A percentile compares a stretch with the other conserved stretches of the same genome.
Evolutionary conservation across 164 flowering plant species (phyloP).

Genomic region (Annona squamosa): DNA sequence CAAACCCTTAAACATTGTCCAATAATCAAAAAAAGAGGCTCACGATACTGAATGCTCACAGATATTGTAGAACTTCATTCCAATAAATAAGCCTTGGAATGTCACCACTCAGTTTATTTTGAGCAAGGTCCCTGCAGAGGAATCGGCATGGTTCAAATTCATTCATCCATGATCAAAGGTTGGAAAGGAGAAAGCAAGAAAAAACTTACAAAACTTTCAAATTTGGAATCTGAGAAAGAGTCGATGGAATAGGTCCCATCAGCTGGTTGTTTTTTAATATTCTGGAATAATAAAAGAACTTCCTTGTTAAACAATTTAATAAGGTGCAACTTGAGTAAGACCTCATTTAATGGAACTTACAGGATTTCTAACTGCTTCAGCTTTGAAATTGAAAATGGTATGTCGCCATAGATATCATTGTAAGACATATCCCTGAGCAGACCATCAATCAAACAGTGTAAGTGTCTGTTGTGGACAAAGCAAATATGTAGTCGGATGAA

Average conservation of each 20-base stretch:
- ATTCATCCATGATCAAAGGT: neutral
- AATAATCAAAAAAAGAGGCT: neutral
- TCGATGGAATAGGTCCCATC: slow-evolving; percentile 92
- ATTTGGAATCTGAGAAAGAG: slow-evolving; percentile 95
- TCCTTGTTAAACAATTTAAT: neutral
- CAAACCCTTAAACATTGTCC: too few relatives aligned
- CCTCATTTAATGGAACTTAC: slow-evolving; percentile 32
- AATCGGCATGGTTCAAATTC: neutral
- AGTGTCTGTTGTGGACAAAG: neutral
- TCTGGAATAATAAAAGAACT: slow-evolving; percentile 20
- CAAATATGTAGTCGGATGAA: neutral
- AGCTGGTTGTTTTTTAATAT: slow-evolving; percentile 71
- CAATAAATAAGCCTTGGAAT: slow-evolving; percentile 94
- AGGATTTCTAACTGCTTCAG: slow-evolving; percentile 61
- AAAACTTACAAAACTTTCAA: slow-evolving; percentile 70
- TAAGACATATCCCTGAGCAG: slow-evolving; percentile 62
- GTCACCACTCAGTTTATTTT: slow-evolving; percentile 76
- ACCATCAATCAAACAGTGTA: neutral
- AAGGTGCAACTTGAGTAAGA: neutral
- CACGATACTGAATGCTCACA: slow-evolving; percentile 3
- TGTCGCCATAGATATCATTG: slow-evolving; percentile 65
- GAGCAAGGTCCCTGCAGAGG: slow-evolving; percentile 74
- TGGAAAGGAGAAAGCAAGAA: neutral
- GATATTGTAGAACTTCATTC: slow-evolving; percentile 83
- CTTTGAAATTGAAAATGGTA: slow-evolving; percentile 84